Conservation (phyloP, 805 yeast genomes). For the Teunomyces tritomae region DNA sequence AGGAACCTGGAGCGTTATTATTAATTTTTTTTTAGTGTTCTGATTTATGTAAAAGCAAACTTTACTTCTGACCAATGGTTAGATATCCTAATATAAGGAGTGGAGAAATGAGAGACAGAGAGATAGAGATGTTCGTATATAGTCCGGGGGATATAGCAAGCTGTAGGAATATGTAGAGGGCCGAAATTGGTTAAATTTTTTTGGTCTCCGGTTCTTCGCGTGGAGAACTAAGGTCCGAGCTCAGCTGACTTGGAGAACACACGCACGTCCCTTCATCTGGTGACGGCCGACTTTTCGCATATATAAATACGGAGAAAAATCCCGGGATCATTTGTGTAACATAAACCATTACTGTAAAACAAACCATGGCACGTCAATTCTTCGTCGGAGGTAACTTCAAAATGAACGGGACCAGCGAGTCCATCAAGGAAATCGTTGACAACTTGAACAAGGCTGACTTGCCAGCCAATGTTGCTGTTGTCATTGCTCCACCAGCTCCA, state of each 20-base stretch:
- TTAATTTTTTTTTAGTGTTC: no score
- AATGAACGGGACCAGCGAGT: conserved; percentile 91
- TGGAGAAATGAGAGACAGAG: background rate
- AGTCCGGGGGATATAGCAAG: no score
- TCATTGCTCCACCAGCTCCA: conserved; percentile 93
- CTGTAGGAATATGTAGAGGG: no score
- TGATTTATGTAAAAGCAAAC: no score
- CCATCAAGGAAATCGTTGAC: conserved; percentile 80
- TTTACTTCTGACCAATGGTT: no score
- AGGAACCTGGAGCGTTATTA: background rate
- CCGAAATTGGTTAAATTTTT: background rate
- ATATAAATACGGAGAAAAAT: conserved; percentile 5
- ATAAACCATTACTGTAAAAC: background rate
- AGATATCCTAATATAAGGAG: no score
- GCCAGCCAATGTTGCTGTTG: conserved; percentile 83
- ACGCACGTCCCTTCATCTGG: conserved; percentile 1
- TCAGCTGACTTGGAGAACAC: conserved; percentile 2
- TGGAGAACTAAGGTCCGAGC: conserved; percentile 2
- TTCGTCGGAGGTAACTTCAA: conserved; percentile 99
- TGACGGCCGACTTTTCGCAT: conserved; percentile 9
- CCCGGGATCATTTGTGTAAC: background rate
- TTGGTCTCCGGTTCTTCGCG: background rate
- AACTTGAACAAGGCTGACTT: conserved; percentile 76
- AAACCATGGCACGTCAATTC: conserved; percentile 75
- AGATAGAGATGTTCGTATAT: no score